A percentile compares a stretch with the other conserved stretches of the same genome.
These are phyloP conservation scores for Phascolomyces articulosus DNA, from an alignment of 371 early-diverging fungal genomes.

Conservation along the genomic window DNA sequence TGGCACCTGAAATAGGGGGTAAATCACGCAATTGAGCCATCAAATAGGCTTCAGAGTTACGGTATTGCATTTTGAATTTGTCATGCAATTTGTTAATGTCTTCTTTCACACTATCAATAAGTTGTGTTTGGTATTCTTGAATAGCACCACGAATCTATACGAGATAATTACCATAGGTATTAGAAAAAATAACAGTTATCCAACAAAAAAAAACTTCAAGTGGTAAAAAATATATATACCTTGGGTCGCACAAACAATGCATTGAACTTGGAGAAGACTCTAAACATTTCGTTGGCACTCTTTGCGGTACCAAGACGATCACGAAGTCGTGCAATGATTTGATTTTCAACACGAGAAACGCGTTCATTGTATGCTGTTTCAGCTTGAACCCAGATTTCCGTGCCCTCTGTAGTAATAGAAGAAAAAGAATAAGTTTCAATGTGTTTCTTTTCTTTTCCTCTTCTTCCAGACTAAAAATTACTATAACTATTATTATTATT, in stretches of 20 bases:
- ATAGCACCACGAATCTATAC: slow-evolving; percentile 96
- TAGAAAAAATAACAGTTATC: too few relatives aligned
- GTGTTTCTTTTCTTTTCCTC: neutral
- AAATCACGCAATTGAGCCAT: slow-evolving; percentile 94
- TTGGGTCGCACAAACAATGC: slow-evolving; percentile 98
- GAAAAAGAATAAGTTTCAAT: neutral
- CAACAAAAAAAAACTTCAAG: too few relatives aligned
- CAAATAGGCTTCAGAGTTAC: slow-evolving; percentile 84
- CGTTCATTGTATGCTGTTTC: slow-evolving; percentile 94
- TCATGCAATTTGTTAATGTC: slow-evolving; percentile 95
- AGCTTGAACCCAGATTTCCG: slow-evolving; percentile 91
- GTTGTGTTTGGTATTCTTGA: slow-evolving; percentile 97
- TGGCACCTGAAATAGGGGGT: slow-evolving; percentile 92
- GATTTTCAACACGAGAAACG: slow-evolving; percentile 95
- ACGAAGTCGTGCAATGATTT: slow-evolving; percentile 93
- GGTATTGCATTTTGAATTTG: slow-evolving; percentile 93
- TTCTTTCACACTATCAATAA: slow-evolving; percentile 97
- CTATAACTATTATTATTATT: neutral
- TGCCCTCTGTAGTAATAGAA: slow-evolving; percentile 72
- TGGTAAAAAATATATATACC: slow-evolving; percentile 23
- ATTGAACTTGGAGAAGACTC: slow-evolving; percentile 98
- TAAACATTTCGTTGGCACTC: slow-evolving; percentile 99
- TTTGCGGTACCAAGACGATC: slow-evolving; percentile 94
- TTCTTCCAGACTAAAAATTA: too few relatives aligned
- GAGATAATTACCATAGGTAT: too few relatives aligned